These are phyloP conservation scores for Phlebopus sp. DNA, from an alignment of 1,284 basidiomycete genomes.

Conservation along the genomic window DNA sequence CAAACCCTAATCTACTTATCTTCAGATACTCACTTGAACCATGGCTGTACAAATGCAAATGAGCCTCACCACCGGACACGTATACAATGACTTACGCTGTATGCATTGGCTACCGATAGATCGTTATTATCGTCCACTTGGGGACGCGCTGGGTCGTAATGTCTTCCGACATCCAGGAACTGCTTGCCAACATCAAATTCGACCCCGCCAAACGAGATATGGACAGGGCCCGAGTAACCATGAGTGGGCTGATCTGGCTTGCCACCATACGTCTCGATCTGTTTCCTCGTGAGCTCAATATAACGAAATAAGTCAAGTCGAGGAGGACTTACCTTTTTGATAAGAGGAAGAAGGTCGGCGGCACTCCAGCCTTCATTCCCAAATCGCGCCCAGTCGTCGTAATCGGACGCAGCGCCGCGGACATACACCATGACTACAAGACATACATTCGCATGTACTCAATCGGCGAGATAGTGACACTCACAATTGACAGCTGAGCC, in stretches of 20 bases:
- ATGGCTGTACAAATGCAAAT: conserved; percentile 28
- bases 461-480: conserved; percentile 15
- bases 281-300: neutral
- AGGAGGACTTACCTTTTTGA: conserved; percentile 43
- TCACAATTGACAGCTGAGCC: conserved; percentile 61
- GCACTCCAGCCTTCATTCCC: conserved; percentile 57
- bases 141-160: conserved; percentile 44
- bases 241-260: conserved; percentile 37
- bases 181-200: conserved; percentile 41
- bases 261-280: conserved; percentile 53
- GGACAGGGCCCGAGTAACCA: conserved; percentile 52
- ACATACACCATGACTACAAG: conserved; percentile 50
- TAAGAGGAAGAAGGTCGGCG: conserved; percentile 45
- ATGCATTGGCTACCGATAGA: conserved; percentile 39
- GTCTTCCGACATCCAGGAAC: conserved; percentile 41
- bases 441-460: neutral
- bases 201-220: conserved; percentile 42
- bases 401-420: conserved; percentile 54
- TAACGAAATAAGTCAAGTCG: neutral
- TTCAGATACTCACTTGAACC: conserved; percentile 33
- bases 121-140: conserved; percentile 44
- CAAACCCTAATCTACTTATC: neutral
- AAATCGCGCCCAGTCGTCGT: conserved; percentile 52
- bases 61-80: neutral
- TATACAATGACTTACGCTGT: conserved; percentile 39